Base-by-base conservation (phyloP, 1,139 yeast genomes). In the Protomyces lactucae-debilis region DNA sequence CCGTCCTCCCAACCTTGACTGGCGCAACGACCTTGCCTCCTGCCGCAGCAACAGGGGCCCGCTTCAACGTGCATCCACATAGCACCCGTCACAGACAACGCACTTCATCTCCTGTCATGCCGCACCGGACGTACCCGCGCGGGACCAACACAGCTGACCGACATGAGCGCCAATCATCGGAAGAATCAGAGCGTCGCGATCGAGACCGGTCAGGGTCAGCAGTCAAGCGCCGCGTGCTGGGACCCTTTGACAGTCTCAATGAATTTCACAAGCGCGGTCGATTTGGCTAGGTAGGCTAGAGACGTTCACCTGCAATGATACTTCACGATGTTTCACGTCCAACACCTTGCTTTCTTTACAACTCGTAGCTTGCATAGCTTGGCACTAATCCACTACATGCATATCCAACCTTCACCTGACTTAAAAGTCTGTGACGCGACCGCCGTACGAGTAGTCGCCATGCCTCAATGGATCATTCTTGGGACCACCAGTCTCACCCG, bases 401-500 rank as follows among this genome's bases (percentile, higher is more conserved):
- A 39, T 14, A 39, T 39, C 16, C 43, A 14, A 14, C 14, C 3
- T 12, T 23, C 5, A 12, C 23, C 16, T 4, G 18, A n/a, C 21
- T 59, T 77, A 93, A 73, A 93, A 95, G 74, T 95, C 99, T 1
- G 98, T 92, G 37, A 90, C 97, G 73, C 98, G 83, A 0, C 99
- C 99, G 73, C 93, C 92, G 74, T 86, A 95, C 3, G 97, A 85
- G 84, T 96, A 95, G 71, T 95, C 99, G 53, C 92, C 93, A 73
- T 90, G 96, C 71, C 85, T 84, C 70, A 90, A 79, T 0, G 99
- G 99, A 72, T 95, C 98, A 75, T 93, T 98, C 72, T 95, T 95
- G n/a, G 99, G 99, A 0, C 99, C 99, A 52, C 97, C 97, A 39
- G 86, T 80, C 76, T 95, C 99, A 1, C 99, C 99, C 43, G 71